phyloP scores from a whole-genome alignment of 2,329 filamentous ascomycete species.

The Zasmidium cellare region DNA sequence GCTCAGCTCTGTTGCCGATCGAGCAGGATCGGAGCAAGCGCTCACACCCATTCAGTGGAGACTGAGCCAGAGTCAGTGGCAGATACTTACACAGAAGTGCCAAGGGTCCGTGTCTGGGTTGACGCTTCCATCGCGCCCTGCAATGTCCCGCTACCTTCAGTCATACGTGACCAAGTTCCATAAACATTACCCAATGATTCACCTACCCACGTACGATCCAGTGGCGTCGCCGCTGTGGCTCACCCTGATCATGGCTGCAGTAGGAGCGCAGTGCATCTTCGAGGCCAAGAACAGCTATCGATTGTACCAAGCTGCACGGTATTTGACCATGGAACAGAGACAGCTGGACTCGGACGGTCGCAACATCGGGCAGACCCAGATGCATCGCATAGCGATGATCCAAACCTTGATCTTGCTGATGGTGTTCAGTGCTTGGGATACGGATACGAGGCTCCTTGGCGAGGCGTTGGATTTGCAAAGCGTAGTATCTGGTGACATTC shows the following conservation, averaged over 20 bases:
- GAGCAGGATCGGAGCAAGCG: neutral
- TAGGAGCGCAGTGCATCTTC: constrained; percentile 37
- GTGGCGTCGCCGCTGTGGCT: constrained; percentile 34
- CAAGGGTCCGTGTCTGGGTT: neutral
- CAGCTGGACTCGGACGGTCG: neutral
- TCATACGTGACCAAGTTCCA: constrained; percentile 25
- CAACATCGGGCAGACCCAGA: neutral
- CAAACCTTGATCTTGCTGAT: constrained; percentile 32
- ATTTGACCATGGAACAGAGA: constrained; percentile 30
- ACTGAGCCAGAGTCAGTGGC: neutral
- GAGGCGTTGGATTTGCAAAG: constrained; percentile 34
- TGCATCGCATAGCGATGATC: neutral
- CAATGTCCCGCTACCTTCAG: constrained; percentile 10
- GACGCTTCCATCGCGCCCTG: constrained; percentile 2
- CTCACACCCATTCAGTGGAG: neutral
- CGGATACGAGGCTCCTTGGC: constrained; percentile 30
- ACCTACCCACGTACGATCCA: constrained; percentile 34
- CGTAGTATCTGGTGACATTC: constrained; percentile 31
- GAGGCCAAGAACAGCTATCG: constrained; percentile 32
- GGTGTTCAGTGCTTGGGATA: constrained; percentile 36
- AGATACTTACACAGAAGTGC: neutral
- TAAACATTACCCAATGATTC: constrained; percentile 37
- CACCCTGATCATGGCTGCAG: constrained; percentile 35
- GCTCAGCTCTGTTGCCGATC: neutral
- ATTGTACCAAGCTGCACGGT: constrained; percentile 33